Base-by-base conservation (phyloP, 352 stramenopile species). In the Paralagenidium karlingii region DNA sequence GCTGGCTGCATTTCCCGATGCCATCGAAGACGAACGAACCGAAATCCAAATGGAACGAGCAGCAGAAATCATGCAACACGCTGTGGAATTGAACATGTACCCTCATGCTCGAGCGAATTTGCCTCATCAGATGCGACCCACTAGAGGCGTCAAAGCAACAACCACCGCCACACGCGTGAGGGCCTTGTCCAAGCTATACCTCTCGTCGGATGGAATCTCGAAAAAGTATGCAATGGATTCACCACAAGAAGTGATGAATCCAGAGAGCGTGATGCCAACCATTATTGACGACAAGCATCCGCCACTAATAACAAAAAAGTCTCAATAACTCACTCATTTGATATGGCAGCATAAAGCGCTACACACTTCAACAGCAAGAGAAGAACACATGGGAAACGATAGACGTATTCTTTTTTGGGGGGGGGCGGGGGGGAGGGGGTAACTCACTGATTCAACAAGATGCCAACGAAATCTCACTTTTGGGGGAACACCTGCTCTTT, bases 401-500 rank as follows among this genome's bases (percentile, higher is more conserved):
- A n/a, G n/a, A n/a, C n/a, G n/a, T n/a, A n/a, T n/a, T n/a, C n/a
- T n/a, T n/a, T n/a, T n/a, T n/a, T n/a, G n/a, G n/a, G n/a, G n/a
- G n/a, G n/a, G n/a, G n/a, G n/a, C n/a, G n/a, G n/a, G n/a, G n/a
- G n/a, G n/a, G n/a, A n/a, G n/a, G n/a, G n/a, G n/a, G n/a, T n/a
- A n/a, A n/a, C n/a, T n/a, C n/a, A n/a, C n/a, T n/a, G n/a, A n/a
- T n/a, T n/a, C n/a, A n/a, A n/a, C n/a, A n/a, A n/a, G n/a, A n/a
- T n/a, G n/a, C n/a, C n/a, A n/a, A n/a, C n/a, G n/a, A n/a, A n/a
- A n/a, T n/a, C n/a, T n/a, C n/a, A n/a, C n/a, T n/a, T n/a, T n/a
- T n/a, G n/a, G n/a, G 62, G 32, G 38, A 85, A 71, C 15, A 60
- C 68, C 47, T 92, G 90, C 39, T 95, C 82, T 10, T 78, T 68